Evolutionary conservation across 179 eudicot species (phyloP), one percentile per base, ranked within the genome.

Genomic region (Silene vulgaris): DNA sequence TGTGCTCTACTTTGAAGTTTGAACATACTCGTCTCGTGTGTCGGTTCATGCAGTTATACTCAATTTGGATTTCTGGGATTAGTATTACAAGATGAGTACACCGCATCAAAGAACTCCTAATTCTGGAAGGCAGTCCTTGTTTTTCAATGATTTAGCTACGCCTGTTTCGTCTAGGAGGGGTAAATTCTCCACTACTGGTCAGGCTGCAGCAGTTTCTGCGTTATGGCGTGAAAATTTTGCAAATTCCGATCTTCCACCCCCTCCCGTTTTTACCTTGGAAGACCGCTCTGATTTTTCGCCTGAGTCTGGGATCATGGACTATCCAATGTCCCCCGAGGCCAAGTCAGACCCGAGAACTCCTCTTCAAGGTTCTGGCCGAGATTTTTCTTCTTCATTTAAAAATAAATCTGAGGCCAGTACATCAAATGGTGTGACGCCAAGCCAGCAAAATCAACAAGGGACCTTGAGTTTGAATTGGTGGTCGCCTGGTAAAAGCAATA

Each of bases 171-270:
- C 86, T 13, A 83, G 90, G 54, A 82, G 89, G 82, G 93, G 93
- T 3, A 92, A 88, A 70, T 92, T 92, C 85, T 77, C 97, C 3
- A 90, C 90, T 12, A 87, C 99, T 0, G 97, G 97, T 23, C 99
- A 96, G 78, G 96, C 98, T 0, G 97, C 98, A 0, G 97, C 99
- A 21, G 98, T 93, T 69, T 93, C 99, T 0, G 99, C 99, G 28
- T 83, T 93, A 1, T 96, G 99, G 99, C 93, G 89, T 32, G 99
- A 96, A 65, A 93, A 91, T 84, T 93, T 93, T 37, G 75, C 93
- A 43, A 86, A 66, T 71, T 85, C 98, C 2, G 98, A 93, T 85
- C 96, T 93, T 52, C 99, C 97, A 0, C 99, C 97, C 4, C 99
- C 97, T 0, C 99, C 99, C 0, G 78, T 83, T 16, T 93, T 96